phyloP scores from a whole-genome alignment of 2,329 filamentous ascomycete species.

The Alternaria infectoria region DNA sequence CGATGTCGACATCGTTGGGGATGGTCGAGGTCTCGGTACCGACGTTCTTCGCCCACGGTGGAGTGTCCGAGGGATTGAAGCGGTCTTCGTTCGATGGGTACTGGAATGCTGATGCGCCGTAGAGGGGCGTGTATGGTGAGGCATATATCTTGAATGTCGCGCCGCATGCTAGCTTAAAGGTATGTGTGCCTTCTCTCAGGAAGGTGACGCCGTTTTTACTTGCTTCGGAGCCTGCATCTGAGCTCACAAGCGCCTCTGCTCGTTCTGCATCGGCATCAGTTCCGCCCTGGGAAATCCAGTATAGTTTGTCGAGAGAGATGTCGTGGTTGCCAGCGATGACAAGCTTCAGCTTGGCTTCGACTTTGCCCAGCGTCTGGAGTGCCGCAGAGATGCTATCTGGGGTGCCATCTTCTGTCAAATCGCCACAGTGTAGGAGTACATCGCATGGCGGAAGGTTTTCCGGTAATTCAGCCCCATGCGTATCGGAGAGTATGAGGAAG shows the following conservation, averaged over 20 bases:
- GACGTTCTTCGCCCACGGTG: slow-evolving; percentile 26
- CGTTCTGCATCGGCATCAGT: slow-evolving; percentile 6
- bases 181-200: slow-evolving; percentile 58
- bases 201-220: slow-evolving; percentile 55
- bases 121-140: slow-evolving; percentile 59
- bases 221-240: slow-evolving; percentile 49
- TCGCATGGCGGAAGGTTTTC: slow-evolving; percentile 57
- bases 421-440: slow-evolving; percentile 64
- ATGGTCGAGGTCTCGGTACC: slow-evolving; percentile 28
- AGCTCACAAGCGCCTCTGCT: slow-evolving; percentile 34
- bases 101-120: slow-evolving; percentile 61
- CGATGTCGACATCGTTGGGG: slow-evolving; percentile 57
- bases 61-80: slow-evolving; percentile 51
- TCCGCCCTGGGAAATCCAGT: slow-evolving; percentile 41
- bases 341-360: slow-evolving; percentile 62
- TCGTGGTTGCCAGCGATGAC: slow-evolving; percentile 70
- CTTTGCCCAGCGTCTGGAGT: slow-evolving; percentile 53
- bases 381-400: slow-evolving; percentile 54
- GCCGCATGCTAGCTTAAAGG: slow-evolving; percentile 56
- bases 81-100: slow-evolving; percentile 58
- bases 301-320: slow-evolving; percentile 58
- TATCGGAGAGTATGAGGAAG: slow-evolving; percentile 53
- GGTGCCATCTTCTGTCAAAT: slow-evolving; percentile 60
- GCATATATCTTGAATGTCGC: slow-evolving; percentile 59
- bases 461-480: slow-evolving; percentile 34